phyloP scores from a whole-genome alignment of 305 asterid genomes.

The Nicotiana rustica region DNA sequence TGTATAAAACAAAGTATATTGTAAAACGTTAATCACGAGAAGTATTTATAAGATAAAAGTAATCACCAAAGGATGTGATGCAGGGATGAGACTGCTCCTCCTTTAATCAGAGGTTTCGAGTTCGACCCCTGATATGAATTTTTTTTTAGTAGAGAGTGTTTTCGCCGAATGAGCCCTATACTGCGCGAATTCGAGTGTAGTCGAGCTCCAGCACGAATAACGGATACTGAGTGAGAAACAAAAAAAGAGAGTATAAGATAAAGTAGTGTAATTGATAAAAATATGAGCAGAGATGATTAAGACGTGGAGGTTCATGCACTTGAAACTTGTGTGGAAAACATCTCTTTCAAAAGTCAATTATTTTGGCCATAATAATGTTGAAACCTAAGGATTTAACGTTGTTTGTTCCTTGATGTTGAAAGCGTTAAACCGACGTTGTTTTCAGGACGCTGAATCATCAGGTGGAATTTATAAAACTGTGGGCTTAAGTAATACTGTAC shows the following conservation, averaged over 20 bases:
- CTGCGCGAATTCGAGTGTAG: too few relatives aligned
- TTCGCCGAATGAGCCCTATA: too few relatives aligned
- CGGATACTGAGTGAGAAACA: too few relatives aligned
- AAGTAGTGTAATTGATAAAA: background rate
- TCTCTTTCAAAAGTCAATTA: slow-evolving; percentile 14
- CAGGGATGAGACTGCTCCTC: too few relatives aligned
- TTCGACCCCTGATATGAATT: too few relatives aligned
- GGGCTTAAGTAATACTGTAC: slow-evolving; percentile 8
- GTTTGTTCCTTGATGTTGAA: slow-evolving; percentile 24
- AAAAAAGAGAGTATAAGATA: background rate
- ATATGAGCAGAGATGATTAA: background rate
- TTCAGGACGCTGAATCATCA: background rate
- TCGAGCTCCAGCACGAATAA: too few relatives aligned
- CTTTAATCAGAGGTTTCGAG: too few relatives aligned
- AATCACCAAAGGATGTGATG: too few relatives aligned
- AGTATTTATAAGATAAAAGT: too few relatives aligned
- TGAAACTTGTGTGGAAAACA: background rate
- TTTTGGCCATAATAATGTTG: background rate
- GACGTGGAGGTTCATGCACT: slow-evolving; percentile 25
- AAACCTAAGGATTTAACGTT: background rate
- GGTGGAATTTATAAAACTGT: slow-evolving; percentile 25
- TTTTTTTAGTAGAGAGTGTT: too few relatives aligned
- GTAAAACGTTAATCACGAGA: too few relatives aligned
- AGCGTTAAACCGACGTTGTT: background rate
- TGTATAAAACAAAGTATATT: too few relatives aligned